Base-by-base conservation (phyloP, 148 eudicot genomes). In the Cornus controversa region DNA sequence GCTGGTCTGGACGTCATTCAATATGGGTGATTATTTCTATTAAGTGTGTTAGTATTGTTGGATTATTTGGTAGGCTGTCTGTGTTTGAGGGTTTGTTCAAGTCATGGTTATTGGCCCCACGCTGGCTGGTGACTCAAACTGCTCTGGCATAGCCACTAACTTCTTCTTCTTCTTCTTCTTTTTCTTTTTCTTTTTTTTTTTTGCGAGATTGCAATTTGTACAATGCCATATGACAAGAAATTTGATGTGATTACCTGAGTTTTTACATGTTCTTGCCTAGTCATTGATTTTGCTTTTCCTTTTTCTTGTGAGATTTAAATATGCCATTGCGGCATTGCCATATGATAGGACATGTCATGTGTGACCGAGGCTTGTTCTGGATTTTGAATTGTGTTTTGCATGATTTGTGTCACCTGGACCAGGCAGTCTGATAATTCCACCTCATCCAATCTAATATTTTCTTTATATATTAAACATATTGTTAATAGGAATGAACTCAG, bases 1-100 rank as follows among this genome's bases (percentile, higher is more conserved):
- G 93, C 90, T 82, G 98, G 95, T 58, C 80, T 88, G 70, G 89
- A 92, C 80, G 92, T 96, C 50, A 69, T 96, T 79, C 98, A 87
- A 74, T 96, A 91, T 72, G 98, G 99, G 99, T 96, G 71, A 14
- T 71, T 18, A 60, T 23, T 74, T 53, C 66, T 31, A 45, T 70
- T 18, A 31, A 66, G 25, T 10, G 10, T 75, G 62, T 47, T 25
- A 69, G 16, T 50, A 8, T 80, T 37, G 27, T 7, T 2, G 7
- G n/a, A n/a, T n/a, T 47, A 36, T 73, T 82, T 75, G 8, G 23
- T 34, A 25, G 34, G 45, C 60, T 64, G 24, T 40, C 27, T 45
- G 54, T 72, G 28, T 18, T 68, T 77, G 34, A 77, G 28, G 45
- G 31, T 77, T 26, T 18, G 53, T 69, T 69, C 73, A 69, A 68